Evolutionary conservation across 306 rosid species (phyloP).

Genomic region (Betula pendula): DNA sequence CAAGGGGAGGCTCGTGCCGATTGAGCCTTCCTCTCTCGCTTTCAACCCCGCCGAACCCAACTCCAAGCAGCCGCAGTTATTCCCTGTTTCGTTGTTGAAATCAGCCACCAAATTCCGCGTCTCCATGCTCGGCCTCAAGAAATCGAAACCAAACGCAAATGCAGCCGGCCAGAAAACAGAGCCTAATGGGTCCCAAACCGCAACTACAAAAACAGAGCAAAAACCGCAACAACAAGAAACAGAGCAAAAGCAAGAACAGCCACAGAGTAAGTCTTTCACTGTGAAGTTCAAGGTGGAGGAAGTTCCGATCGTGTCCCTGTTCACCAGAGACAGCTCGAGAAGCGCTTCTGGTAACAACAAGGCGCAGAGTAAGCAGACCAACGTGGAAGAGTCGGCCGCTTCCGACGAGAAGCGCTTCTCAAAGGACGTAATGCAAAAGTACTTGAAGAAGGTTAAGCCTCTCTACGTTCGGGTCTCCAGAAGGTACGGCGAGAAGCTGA

Average conservation of each 20-base stretch:
- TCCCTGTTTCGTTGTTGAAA: slow-evolving; percentile 63
- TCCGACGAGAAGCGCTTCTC: slow-evolving; percentile 77
- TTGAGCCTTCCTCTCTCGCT: slow-evolving; percentile 51
- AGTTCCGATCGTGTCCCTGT: slow-evolving; percentile 78
- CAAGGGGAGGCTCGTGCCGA: slow-evolving; percentile 68
- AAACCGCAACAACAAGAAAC: slow-evolving; percentile 17
- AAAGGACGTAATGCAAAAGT: slow-evolving; percentile 81
- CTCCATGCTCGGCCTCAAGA: slow-evolving; percentile 75
- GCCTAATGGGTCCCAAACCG: slow-evolving; percentile 20
- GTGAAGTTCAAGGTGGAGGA: slow-evolving; percentile 86
- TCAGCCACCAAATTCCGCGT: slow-evolving; percentile 87
- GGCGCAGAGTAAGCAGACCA: background rate
- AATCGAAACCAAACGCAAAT: slow-evolving; percentile 44
- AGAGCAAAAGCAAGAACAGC: slow-evolving; percentile 11
- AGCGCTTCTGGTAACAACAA: slow-evolving; percentile 34
- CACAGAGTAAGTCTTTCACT: slow-evolving; percentile 53
- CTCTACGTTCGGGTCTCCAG: slow-evolving; percentile 76
- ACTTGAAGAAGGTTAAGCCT: slow-evolving; percentile 86
- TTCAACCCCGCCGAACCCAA: slow-evolving; percentile 51
- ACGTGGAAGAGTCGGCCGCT: slow-evolving; percentile 38
- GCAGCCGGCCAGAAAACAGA: slow-evolving; percentile 39
- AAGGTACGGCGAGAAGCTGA: slow-evolving; percentile 65
- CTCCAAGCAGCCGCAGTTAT: slow-evolving; percentile 55
- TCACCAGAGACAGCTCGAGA: slow-evolving; percentile 77
- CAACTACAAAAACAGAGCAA: slow-evolving; percentile 3